Conservation (phyloP, 1,139 yeast species). For the Eremothecium sinecaudum region DNA sequence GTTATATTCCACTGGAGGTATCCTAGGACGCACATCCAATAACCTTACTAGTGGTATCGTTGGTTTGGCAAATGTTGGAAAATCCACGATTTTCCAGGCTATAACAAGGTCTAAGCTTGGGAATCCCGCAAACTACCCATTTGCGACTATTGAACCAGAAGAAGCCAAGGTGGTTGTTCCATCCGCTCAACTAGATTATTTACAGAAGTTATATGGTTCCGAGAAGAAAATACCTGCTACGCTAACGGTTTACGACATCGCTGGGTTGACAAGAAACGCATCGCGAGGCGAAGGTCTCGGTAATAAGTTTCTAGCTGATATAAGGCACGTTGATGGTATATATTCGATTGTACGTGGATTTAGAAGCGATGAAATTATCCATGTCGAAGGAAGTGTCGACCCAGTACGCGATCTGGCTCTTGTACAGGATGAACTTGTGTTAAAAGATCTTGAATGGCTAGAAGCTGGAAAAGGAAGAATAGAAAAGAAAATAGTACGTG, state of each 20-base stretch:
- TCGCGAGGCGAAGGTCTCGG: conserved; percentile 72
- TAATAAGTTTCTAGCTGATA: conserved; percentile 62
- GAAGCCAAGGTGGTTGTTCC: conserved; percentile 55
- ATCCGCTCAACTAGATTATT: conserved; percentile 39
- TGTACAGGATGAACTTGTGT: conserved; percentile 62
- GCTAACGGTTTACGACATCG: conserved; percentile 59
- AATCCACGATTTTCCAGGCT: conserved; percentile 72
- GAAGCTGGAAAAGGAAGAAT: conserved; percentile 46
- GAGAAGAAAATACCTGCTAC: conserved; percentile 46
- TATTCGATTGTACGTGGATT: conserved; percentile 66
- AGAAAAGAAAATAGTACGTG: conserved; percentile 35
- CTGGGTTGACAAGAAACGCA: conserved; percentile 67
- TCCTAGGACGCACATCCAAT: conserved; percentile 25
- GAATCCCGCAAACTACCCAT: conserved; percentile 72
- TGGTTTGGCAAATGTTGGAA: conserved; percentile 89
- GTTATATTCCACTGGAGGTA: not conserved
- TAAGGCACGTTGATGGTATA: conserved; percentile 64
- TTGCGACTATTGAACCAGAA: conserved; percentile 70
- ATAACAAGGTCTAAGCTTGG: conserved; percentile 65
- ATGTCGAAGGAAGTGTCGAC: conserved; percentile 53
- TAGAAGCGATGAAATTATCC: conserved; percentile 58
- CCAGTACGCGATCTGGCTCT: conserved; percentile 60
- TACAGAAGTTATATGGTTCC: conserved; percentile 41
- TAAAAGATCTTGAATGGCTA: conserved; percentile 60
- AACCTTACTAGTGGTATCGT: conserved; percentile 43